These are phyloP conservation scores for Hypoxylon sp. DNA, from an alignment of 2,329 filamentous ascomycete genomes.

Conservation along the genomic window DNA sequence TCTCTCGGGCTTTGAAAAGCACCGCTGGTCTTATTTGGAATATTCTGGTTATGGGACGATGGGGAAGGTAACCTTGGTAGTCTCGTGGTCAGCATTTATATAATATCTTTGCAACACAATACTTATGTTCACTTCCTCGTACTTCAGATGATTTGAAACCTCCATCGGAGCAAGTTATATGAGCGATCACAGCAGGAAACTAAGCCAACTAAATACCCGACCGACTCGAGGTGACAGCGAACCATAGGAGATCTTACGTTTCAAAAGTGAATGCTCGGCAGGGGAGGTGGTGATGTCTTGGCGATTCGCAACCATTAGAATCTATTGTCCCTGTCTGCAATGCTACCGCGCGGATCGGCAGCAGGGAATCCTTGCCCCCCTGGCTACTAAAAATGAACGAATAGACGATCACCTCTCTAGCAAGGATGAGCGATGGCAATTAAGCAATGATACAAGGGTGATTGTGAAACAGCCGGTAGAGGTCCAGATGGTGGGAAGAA, in stretches of 20 bases:
- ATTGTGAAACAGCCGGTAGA: constrained; percentile 41
- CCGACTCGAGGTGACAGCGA: constrained; percentile 4
- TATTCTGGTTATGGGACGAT: constrained; percentile 4
- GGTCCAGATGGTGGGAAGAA: constrained; percentile 18
- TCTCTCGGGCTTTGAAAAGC: constrained; percentile 35
- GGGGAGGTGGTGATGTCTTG: constrained; percentile 38
- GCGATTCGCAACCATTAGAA: constrained; percentile 24
- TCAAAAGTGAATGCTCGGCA: constrained; percentile 28
- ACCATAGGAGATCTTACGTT: constrained; percentile 24
- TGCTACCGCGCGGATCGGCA: constrained; percentile 44
- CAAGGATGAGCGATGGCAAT: constrained; percentile 25
- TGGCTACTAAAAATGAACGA: constrained; percentile 20
- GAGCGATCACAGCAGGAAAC: constrained; percentile 4
- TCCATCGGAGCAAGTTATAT: constrained; percentile 22
- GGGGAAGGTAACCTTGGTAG: background rate
- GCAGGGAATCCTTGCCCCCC: constrained; percentile 14
- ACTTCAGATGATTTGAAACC: constrained; percentile 18
- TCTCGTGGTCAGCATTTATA: constrained; percentile 10
- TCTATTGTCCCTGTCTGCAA: constrained; percentile 16
- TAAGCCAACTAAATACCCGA: constrained; percentile 25
- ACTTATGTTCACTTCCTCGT: background rate
- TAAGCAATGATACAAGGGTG: constrained; percentile 24
- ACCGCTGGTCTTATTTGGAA: constrained; percentile 25
- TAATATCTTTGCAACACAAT: constrained; percentile 4
- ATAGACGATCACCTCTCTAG: constrained; percentile 25